Conservation (phyloP, 2,329 filamentous ascomycete species). For the Colletotrichum aenigma region DNA sequence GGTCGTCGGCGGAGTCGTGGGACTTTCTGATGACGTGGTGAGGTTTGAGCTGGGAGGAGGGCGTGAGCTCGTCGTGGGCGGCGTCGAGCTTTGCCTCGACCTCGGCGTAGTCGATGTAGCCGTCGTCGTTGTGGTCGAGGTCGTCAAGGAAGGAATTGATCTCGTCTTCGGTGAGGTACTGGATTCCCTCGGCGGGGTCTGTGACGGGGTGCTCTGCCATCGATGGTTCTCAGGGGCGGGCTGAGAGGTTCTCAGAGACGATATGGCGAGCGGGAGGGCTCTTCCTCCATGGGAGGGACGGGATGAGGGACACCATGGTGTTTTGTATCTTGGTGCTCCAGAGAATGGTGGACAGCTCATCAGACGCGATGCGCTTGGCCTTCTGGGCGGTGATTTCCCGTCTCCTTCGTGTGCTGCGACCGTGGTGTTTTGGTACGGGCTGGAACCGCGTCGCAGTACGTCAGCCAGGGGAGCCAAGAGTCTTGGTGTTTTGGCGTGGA, state of each 20-base stretch:
- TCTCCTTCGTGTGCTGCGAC: neutral
- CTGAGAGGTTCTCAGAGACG: neutral
- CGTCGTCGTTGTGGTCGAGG: constrained; percentile 56
- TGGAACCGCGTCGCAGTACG: constrained; percentile 1
- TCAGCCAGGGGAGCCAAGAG: constrained; percentile 15
- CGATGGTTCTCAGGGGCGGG: neutral
- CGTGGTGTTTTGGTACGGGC: neutral
- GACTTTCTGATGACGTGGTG: constrained; percentile 47
- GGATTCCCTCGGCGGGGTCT: constrained; percentile 25
- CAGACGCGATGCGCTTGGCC: neutral
- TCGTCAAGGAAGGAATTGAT: constrained; percentile 56
- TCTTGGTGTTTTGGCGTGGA: constrained; percentile 13
- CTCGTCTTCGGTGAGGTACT: constrained; percentile 49
- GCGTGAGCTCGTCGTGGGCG: constrained; percentile 54
- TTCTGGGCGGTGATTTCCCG: constrained; percentile 7
- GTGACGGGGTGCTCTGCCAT: constrained; percentile 29
- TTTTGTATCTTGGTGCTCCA: neutral
- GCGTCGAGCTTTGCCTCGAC: constrained; percentile 57
- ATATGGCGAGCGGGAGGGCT: neutral
- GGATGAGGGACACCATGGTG: neutral
- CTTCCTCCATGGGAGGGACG: neutral
- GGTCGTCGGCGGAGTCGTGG: constrained; percentile 25
- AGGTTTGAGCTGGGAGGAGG: constrained; percentile 38
- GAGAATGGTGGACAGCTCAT: neutral
- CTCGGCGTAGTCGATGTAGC: constrained; percentile 55